These are phyloP conservation scores for Iberis amara DNA, from an alignment of 441 rosid genomes.

Conservation along the genomic window DNA sequence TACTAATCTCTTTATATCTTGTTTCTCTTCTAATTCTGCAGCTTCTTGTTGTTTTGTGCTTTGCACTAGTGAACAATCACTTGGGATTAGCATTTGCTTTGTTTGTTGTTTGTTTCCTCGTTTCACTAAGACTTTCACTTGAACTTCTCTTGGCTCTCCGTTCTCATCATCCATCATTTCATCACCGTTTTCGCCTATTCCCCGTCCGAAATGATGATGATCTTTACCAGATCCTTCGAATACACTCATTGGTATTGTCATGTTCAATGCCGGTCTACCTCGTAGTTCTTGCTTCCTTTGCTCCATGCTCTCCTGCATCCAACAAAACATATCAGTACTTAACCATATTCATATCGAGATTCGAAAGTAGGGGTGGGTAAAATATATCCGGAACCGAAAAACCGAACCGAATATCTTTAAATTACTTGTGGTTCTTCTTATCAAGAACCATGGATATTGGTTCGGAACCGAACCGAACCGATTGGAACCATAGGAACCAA, in stretches of 20 bases:
- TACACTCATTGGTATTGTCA: slow-evolving; percentile 88
- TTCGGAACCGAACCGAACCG: too few relatives aligned
- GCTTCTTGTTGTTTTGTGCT: slow-evolving; percentile 99
- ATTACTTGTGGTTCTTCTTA: too few relatives aligned
- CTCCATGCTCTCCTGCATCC: slow-evolving; percentile 92
- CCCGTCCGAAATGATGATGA: slow-evolving; percentile 65
- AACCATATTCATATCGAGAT: slow-evolving; percentile 7
- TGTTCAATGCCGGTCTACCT: slow-evolving; percentile 81
- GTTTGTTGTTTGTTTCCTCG: slow-evolving; percentile 97
- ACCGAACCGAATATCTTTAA: too few relatives aligned
- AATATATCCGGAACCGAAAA: too few relatives aligned
- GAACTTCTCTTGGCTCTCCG: slow-evolving; percentile 75
- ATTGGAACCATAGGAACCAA: too few relatives aligned
- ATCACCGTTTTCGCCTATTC: slow-evolving; percentile 73
- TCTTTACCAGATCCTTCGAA: slow-evolving; percentile 86
- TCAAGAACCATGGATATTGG: too few relatives aligned
- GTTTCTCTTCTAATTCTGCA: slow-evolving; percentile 96
- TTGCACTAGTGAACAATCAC: slow-evolving; percentile 78
- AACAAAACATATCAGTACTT: slow-evolving; percentile 23
- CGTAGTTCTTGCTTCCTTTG: slow-evolving; percentile 85
- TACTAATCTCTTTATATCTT: slow-evolving; percentile 93
- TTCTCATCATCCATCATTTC: slow-evolving; percentile 66
- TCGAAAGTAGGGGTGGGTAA: too few relatives aligned
- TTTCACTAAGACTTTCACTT: slow-evolving; percentile 95
- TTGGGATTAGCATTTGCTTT: slow-evolving; percentile 85